Percentiles rank a stretch among this genome's conserved stretches.
Conservation (phyloP, 306 rosid genomes). For the Gillenia trifoliata region DNA sequence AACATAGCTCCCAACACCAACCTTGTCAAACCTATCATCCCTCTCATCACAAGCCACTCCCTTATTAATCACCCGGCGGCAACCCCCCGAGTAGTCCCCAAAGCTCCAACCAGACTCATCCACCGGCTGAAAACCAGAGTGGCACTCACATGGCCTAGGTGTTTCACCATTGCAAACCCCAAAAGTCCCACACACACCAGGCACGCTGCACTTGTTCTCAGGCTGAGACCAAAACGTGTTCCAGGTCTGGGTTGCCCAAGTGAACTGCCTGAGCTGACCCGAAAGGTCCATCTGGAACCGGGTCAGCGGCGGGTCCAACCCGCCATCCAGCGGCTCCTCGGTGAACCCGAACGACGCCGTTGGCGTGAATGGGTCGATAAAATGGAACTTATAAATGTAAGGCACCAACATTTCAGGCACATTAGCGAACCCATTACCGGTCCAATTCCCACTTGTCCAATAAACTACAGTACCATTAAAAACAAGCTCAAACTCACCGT, state of each 20-base stretch:
- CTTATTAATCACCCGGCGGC: constrained; percentile 8
- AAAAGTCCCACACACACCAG: constrained; percentile 53
- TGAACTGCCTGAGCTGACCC: constrained; percentile 65
- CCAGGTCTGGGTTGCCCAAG: constrained; percentile 63
- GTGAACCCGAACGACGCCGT: constrained; percentile 71
- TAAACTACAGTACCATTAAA: constrained; percentile 41
- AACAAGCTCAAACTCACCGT: constrained; percentile 61
- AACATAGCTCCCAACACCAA: constrained; percentile 29
- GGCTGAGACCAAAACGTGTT: constrained; percentile 65
- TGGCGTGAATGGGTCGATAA: constrained; percentile 35
- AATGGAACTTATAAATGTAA: constrained; percentile 56
- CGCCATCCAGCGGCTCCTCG: constrained; percentile 32
- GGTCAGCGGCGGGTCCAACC: constrained; percentile 35
- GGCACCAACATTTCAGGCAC: constrained; percentile 71
- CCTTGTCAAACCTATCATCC: constrained; percentile 36
- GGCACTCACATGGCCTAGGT: constrained; percentile 36
- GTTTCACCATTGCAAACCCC: constrained; percentile 36
- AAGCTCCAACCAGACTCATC: constrained; percentile 41
- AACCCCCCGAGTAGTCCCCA: constrained; percentile 50
- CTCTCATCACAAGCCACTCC: constrained; percentile 19
- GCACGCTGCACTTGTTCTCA: constrained; percentile 32
- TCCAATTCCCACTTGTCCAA: constrained; percentile 77
- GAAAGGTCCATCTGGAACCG: constrained; percentile 41
- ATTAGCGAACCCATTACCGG: constrained; percentile 30
- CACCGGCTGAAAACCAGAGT: constrained; percentile 41